These are phyloP conservation scores for Bretschneidera sinensis DNA, from an alignment of 345 rosid species.

Conservation along the genomic window DNA sequence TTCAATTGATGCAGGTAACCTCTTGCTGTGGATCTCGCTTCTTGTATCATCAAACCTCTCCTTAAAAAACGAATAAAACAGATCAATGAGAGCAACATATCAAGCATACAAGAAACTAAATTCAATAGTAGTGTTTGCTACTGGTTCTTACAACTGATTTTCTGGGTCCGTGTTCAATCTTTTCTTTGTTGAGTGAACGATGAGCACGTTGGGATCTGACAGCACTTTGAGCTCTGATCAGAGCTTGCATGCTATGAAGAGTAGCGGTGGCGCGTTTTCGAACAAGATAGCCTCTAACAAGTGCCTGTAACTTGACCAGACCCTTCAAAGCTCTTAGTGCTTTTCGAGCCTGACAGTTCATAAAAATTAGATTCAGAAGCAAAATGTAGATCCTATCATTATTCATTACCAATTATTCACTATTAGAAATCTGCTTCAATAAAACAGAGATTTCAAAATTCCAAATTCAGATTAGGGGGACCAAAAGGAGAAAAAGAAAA, in stretches of 20 bases:
- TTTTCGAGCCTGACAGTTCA: slow-evolving; percentile 53
- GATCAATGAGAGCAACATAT: background rate
- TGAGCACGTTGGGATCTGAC: slow-evolving; percentile 41
- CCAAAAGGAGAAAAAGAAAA: slow-evolving; percentile 11
- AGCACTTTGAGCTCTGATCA: slow-evolving; percentile 58
- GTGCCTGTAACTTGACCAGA: slow-evolving; percentile 76
- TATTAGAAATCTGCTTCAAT: too few species aligned
- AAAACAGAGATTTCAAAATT: slow-evolving; percentile 11
- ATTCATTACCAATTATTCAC: too few species aligned
- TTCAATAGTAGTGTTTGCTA: background rate
- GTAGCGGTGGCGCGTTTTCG: slow-evolving; percentile 64
- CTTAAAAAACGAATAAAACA: slow-evolving; percentile 13
- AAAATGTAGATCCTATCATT: too few species aligned
- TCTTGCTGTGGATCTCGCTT: slow-evolving; percentile 34
- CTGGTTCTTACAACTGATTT: slow-evolving; percentile 39
- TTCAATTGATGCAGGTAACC: slow-evolving; percentile 20
- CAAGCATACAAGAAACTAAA: background rate
- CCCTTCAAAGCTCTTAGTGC: slow-evolving; percentile 78
- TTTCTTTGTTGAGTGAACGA: slow-evolving; percentile 39
- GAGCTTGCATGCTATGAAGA: slow-evolving; percentile 62
- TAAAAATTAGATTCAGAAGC: background rate
- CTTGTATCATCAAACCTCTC: slow-evolving; percentile 36
- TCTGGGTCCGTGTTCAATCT: slow-evolving; percentile 30
- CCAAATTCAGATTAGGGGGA: slow-evolving; percentile 3
- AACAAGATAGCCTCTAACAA: slow-evolving; percentile 72